Base-by-base conservation (phyloP, 257 asterid species). In the Lavandula angustifolia region DNA sequence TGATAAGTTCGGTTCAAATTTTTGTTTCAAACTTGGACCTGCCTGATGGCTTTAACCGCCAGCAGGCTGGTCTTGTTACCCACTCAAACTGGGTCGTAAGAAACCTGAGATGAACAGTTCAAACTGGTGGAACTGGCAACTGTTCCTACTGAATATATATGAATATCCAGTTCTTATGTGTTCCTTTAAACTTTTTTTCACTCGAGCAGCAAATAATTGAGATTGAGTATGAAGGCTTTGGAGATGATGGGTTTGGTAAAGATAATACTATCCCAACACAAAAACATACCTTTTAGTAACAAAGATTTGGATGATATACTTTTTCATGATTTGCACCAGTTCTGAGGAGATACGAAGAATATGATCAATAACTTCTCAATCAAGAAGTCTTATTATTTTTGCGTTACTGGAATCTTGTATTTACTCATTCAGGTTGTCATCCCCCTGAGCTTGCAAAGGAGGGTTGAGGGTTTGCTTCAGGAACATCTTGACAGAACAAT, bases 391-490 rank as follows among this genome's bases (percentile, higher is more conserved):
- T 33, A 31, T 33, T 56, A 47, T 3, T 49, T 66, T 27, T 48
- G 60, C 40, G 58, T 41, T 17, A 31, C 54, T 70, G 60, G 42
- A 72, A 56, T 49, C 37, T 68, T 68, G 62, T 76, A 55, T 62
- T 70, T 62, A 34, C 64, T 46, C 67, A 61, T 50, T 76, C 75
- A 92, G 99, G 97, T 92, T 63, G 95, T 89, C 34, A 77, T 92
- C 55, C 97, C 99, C 47, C 68, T 92, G 79, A 82, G 99, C 84
- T 84, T 92, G 84, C 97, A 92, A 71, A 85, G 97, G 76, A 87
- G 99, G 77, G 99, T 92, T 40, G 99, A 92, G 73, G 87, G 95
- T 73, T 73, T 92, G 79, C 99, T 92, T 66, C 97, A 92, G 80
- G 99, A 92, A 78, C 95, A 92, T 80, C 91, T 92, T 44, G 99